Base-by-base conservation (phyloP, 2,329 filamentous ascomycete genomes). In the Orbilia javanica region DNA sequence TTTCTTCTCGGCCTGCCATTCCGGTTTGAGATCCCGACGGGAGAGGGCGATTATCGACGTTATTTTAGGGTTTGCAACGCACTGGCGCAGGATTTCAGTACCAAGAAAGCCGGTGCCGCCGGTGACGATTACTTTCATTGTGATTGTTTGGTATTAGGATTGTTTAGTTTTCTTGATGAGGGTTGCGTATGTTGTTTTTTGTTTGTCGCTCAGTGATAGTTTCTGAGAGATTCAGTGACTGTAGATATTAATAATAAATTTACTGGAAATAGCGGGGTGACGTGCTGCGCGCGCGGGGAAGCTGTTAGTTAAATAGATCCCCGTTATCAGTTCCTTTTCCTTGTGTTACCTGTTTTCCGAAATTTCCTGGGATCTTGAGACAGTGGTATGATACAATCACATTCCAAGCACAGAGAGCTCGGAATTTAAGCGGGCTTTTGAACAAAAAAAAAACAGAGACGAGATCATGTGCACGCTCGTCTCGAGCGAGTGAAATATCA, bases 41-140 rank as follows among this genome's bases (percentile, higher is more conserved):
- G 86, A 86, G 10, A 90, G 83, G 18, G 87, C 85, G 65, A 88
- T 82, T 42, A 89, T 83, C 22, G 86, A 86, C 1, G 85, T 86
- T 83, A 91, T 87, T 80, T 83, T 83, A 18, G 85, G 83, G 81
- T 87, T 84, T 3, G 81, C 81, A 67, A 90, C 85, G 81, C 86
- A 87, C 80, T 87, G 86, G 7, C 84, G 82, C 65, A 90, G 85
- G 31, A 89, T 85, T 80, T 87, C 87, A 31, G 83, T 81, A 69
- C 89, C 89, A 70, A 89, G 85, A 80, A 86, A 86, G 79, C 89
- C 89, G n/a, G 88, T 90, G 22, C 85, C 84, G 57, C 89, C 89
- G 5, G 87, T 86, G 39, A 91, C 84, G 74, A 91, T 86, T 80
- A 90, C 84, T 81, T 90, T 89, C 88, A 90, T 90, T 63, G 39